Base-by-base conservation (phyloP, 169 alveolate genomes). In the Neospora caninum region DNA sequence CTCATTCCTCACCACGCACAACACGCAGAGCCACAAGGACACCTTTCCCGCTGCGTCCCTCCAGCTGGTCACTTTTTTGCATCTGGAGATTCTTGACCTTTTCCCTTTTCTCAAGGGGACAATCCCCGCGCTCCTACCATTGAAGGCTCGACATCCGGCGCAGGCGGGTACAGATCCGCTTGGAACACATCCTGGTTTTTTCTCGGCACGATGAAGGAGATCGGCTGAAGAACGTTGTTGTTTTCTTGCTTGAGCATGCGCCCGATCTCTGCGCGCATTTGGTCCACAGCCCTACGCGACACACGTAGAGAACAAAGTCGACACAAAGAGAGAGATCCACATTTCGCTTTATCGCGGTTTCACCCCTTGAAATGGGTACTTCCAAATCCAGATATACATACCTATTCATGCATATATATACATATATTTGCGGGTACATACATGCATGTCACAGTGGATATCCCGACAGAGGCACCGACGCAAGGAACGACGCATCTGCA, bases 91-190 rank as follows among this genome's bases (percentile, higher is more conserved):
- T n/a, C n/a, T n/a, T n/a, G n/a, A n/a, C n/a, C n/a, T n/a, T n/a
- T n/a, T 13, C 13, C 58, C 58, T 49, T 49, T 49, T 13, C 58
- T 49, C 58, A 49, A 49, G 58, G 22, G 4, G 58, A 49, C 58
- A 49, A 4, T 49, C 22, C 22, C n/a, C n/a, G n/a, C n/a, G n/a
- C 31, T 53, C 73, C n/a, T 80, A 93, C 95, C 88, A 94, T 80
- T 42, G 94, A 80, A n/a, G 95, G 94, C 34, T 91, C 96, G 53
- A 91, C 80, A 49, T 88, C 95, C 29, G 95, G 95, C 6, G 92
- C 80, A 16, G 94, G 95, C 29, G 96, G 96, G 91, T 91, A 94
- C 53, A 94, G 95, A 67, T 91, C 96, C 6, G 93, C 94, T 91
- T 94, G 96, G 80, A 94, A 94, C 70, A 94, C 87, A 88, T 88